Evolutionary conservation across 768 basidiomycete species (phyloP).

Genomic region (Leccinum truebloodii): DNA sequence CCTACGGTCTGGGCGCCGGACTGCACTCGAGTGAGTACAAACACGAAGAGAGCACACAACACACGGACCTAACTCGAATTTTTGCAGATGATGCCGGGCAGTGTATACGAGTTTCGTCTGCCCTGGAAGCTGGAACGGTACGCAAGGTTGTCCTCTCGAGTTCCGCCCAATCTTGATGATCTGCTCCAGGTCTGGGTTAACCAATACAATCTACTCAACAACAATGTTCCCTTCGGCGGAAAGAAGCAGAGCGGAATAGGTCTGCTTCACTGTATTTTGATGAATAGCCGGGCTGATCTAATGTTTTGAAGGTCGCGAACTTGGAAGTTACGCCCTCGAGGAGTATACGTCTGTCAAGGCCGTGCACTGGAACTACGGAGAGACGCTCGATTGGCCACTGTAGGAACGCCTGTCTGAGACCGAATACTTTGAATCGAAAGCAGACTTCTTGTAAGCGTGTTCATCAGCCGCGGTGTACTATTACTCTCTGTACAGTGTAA

Average conservation of each 20-base stretch:
- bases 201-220: constrained; percentile 79
- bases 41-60: background rate
- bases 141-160: constrained; percentile 23
- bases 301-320: constrained; percentile 68
- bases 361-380: constrained; percentile 87
- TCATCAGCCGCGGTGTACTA: constrained; percentile 8
- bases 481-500: constrained; percentile 16
- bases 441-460: background rate
- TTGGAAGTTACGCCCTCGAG: constrained; percentile 81
- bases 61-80: constrained; percentile 23
- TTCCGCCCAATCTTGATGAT: constrained; percentile 8
- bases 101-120: constrained; percentile 85
- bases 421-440: background rate
- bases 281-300: constrained; percentile 7
- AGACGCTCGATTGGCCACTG: constrained; percentile 77
- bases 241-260: constrained; percentile 92
- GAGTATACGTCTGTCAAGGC: constrained; percentile 85
- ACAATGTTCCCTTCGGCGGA: constrained; percentile 94
- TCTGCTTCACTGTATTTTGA: constrained; percentile 26
- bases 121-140: constrained; percentile 88
- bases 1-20: constrained; percentile 90
- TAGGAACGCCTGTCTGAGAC: constrained; percentile 29
- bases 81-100: constrained; percentile 73
- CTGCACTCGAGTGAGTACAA: constrained; percentile 78
- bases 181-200: constrained; percentile 81